phyloP scores from a whole-genome alignment of 257 asterid species.

The Gentiana dahurica region DNA sequence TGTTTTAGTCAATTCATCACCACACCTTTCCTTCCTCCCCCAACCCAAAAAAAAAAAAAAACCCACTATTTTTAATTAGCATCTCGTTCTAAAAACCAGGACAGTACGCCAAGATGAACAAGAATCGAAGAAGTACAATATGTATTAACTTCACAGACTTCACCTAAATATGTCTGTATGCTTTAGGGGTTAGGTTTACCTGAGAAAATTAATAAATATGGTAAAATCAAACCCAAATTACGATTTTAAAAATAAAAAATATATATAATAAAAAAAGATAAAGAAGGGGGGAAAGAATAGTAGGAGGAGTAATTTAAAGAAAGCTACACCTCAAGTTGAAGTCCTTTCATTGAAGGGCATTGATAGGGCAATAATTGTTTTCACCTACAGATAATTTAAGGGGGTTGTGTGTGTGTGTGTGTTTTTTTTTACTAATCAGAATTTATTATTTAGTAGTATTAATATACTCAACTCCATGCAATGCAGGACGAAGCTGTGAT shows the following conservation, averaged over 20 bases:
- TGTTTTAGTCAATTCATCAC: too few species aligned
- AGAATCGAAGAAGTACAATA: too few species aligned
- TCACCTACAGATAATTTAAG: slow-evolving; percentile 17
- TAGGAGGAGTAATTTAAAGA: background rate
- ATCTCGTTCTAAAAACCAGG: too few species aligned
- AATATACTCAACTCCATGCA: too few species aligned
- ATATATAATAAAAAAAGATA: background rate
- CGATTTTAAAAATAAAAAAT: background rate
- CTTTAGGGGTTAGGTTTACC: too few species aligned
- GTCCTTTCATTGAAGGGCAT: slow-evolving; percentile 22
- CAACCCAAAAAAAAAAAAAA: background rate
- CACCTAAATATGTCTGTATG: too few species aligned
- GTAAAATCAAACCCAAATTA: too few species aligned
- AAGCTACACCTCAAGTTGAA: slow-evolving; percentile 18
- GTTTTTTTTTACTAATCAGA: slow-evolving; percentile 2
- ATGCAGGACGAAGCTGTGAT: background rate
- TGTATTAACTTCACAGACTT: too few species aligned
- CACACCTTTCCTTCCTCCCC: too few species aligned
- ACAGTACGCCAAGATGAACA: too few species aligned
- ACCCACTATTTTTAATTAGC: too few species aligned
- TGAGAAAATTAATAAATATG: too few species aligned
- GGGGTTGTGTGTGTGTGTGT: background rate
- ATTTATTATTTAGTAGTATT: background rate
- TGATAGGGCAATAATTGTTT: slow-evolving; percentile 19
- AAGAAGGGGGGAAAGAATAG: background rate